phyloP scores from a whole-genome alignment of 179 eudicot genomes.

The Nepenthes alata region DNA sequence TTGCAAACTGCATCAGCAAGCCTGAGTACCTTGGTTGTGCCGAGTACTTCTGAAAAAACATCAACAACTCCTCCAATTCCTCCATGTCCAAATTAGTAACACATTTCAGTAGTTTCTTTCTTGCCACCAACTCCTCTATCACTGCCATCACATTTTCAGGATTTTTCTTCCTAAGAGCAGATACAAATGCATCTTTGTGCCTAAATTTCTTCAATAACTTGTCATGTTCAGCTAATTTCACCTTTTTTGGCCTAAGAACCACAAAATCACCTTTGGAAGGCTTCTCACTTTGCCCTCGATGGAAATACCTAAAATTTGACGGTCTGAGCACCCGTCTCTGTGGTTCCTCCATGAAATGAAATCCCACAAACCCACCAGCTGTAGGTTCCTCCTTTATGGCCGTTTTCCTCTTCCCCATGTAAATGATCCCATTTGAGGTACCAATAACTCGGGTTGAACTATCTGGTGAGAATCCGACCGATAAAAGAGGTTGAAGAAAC shows the following conservation, averaged over 20 bases:
- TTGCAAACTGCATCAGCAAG: conserved; percentile 51
- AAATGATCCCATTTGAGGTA: conserved; percentile 65
- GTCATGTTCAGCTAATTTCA: conserved; percentile 67
- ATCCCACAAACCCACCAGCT: conserved; percentile 18
- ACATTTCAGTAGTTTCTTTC: conserved; percentile 58
- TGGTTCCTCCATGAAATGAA: conserved; percentile 27
- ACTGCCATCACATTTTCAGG: conserved; percentile 67
- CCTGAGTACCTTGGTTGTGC: conserved; percentile 61
- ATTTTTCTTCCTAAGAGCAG: conserved; percentile 51
- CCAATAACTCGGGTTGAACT: conserved; percentile 56
- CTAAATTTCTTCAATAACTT: conserved; percentile 69
- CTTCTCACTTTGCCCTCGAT: conserved; percentile 71
- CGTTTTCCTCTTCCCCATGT: conserved; percentile 58
- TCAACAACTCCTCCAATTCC: conserved; percentile 57
- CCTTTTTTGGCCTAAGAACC: conserved; percentile 51
- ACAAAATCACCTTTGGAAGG: conserved; percentile 64
- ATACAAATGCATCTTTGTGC: conserved; percentile 79
- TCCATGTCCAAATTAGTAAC: conserved; percentile 50
- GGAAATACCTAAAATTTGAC: conserved; percentile 61
- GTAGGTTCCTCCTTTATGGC: conserved; percentile 12
- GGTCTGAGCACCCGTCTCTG: conserved; percentile 48
- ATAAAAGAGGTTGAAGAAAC: conserved; percentile 59
- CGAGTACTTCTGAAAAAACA: conserved; percentile 52
- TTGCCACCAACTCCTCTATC: conserved; percentile 81
- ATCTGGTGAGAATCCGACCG: conserved; percentile 76